phyloP scores from a whole-genome alignment of 192 early-diverging fungal genomes.

The Mortierella hygrophila region DNA sequence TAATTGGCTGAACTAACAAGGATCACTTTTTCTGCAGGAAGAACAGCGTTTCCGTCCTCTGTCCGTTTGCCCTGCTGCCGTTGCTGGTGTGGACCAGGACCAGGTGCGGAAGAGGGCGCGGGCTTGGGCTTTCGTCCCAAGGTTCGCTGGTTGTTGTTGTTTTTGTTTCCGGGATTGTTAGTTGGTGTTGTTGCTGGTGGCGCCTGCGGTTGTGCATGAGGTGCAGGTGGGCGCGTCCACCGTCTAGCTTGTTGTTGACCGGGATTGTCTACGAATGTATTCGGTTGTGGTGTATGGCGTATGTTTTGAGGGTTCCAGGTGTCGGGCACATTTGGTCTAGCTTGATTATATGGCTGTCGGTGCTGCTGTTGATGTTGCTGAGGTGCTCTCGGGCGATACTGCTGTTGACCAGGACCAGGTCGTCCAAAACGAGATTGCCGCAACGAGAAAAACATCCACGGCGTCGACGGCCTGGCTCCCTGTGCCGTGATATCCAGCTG shows the following conservation, averaged over 20 bases:
- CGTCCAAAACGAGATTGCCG: neutral
- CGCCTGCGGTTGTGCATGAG: neutral
- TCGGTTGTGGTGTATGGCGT: neutral
- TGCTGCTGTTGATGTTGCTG: neutral
- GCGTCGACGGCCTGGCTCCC: neutral
- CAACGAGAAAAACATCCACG: conserved; percentile 1
- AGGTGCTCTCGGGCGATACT: neutral
- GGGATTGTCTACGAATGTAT: neutral
- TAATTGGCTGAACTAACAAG: conserved; percentile 2
- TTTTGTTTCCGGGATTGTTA: neutral
- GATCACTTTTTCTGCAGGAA: neutral
- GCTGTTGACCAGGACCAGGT: neutral
- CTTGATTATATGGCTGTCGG: neutral
- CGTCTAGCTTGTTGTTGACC: neutral
- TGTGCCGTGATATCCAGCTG: neutral
- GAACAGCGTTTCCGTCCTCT: neutral
- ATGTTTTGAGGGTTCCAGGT: neutral
- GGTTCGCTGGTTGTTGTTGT: neutral
- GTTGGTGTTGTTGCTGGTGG: neutral
- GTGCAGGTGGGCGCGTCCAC: neutral
- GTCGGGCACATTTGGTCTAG: neutral
- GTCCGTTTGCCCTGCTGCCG: neutral
- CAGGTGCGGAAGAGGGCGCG: too few relatives aligned
- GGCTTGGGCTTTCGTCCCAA: neutral
- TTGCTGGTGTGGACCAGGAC: too few relatives aligned